These are phyloP conservation scores for Kodamaea ohmeri DNA, from an alignment of 1,139 yeast species.

Conservation along the genomic window DNA sequence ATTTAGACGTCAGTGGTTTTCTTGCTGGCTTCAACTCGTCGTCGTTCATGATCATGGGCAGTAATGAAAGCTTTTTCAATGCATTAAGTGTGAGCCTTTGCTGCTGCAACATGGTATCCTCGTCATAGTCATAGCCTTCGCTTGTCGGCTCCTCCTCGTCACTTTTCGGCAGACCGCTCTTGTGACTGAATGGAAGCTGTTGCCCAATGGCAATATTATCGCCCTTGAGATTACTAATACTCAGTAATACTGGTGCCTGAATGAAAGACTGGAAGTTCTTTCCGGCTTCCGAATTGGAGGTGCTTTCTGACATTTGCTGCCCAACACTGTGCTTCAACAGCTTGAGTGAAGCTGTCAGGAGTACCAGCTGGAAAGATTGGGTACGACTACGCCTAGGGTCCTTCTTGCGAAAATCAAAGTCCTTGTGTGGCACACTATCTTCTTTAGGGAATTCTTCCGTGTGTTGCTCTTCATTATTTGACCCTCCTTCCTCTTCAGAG, in stretches of 20 bases:
- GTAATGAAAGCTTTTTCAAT: constrained; percentile 43
- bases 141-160: constrained; percentile 5
- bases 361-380: constrained; percentile 63
- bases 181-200: constrained; percentile 40
- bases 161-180: constrained; percentile 10
- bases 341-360: constrained; percentile 57
- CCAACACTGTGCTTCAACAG: constrained; percentile 33
- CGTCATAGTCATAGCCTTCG: constrained; percentile 20
- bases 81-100: constrained; percentile 46
- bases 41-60: constrained; percentile 37
- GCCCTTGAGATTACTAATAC: constrained; percentile 33
- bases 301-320: constrained; percentile 1
- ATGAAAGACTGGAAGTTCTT: constrained; percentile 48
- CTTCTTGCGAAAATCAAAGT: constrained; percentile 45
- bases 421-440: background rate
- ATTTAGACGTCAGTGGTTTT: constrained; percentile 13
- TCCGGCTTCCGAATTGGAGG: background rate
- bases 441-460: constrained; percentile 5
- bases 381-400: constrained; percentile 51
- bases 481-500: constrained; percentile 5
- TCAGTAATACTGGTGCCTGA: constrained; percentile 48
- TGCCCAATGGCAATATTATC: constrained; percentile 42
- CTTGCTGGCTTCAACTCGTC: constrained; percentile 17
- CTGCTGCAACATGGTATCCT: constrained; percentile 41
- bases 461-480: constrained; percentile 3